Evolutionary conservation across 805 yeast genomes (phyloP).

Genomic region (Saturnispora quitensis): DNA sequence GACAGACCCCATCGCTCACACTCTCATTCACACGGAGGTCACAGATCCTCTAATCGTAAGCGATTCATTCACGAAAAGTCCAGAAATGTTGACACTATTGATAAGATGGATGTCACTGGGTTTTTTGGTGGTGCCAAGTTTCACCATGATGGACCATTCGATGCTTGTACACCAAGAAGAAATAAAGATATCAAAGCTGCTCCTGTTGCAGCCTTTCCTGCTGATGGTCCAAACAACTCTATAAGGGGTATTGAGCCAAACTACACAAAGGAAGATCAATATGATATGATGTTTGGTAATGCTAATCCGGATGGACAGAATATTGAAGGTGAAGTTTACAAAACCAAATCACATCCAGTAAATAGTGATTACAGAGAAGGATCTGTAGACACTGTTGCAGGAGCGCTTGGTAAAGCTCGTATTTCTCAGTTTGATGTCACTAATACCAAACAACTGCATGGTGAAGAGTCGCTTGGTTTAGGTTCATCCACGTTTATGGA

Average conservation of each 20-base stretch:
- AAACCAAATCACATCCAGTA: conserved; percentile 1
- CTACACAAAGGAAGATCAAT: conserved; percentile 48
- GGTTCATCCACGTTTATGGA: conserved; percentile 90
- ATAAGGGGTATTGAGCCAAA: conserved; percentile 58
- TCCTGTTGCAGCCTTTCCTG: conserved; percentile 93
- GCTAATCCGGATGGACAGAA: conserved; percentile 40
- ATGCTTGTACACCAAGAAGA: conserved; percentile 95
- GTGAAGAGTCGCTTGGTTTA: conserved; percentile 75
- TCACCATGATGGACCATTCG: conserved; percentile 99
- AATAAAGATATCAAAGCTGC: conserved; percentile 68
- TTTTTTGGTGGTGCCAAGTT: conserved; percentile 86
- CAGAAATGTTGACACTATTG: conserved; percentile 84
- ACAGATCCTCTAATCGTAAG: conserved; percentile 20
- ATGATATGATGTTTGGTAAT: conserved; percentile 73
- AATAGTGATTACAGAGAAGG: conserved; percentile 23
- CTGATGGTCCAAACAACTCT: conserved; percentile 86
- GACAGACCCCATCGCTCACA: conserved; percentile 20
- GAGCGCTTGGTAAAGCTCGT: conserved; percentile 36
- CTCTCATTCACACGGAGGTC: conserved; percentile 27
- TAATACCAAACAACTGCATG: conserved; percentile 55
- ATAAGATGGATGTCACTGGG: conserved; percentile 92
- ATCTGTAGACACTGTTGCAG: conserved; percentile 17
- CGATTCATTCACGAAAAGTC: conserved; percentile 42
- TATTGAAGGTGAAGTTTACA: conserved; percentile 12
- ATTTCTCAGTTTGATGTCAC: conserved; percentile 65